Base-by-base conservation (phyloP, 345 rosid species). In the Dipteronia sinensis region DNA sequence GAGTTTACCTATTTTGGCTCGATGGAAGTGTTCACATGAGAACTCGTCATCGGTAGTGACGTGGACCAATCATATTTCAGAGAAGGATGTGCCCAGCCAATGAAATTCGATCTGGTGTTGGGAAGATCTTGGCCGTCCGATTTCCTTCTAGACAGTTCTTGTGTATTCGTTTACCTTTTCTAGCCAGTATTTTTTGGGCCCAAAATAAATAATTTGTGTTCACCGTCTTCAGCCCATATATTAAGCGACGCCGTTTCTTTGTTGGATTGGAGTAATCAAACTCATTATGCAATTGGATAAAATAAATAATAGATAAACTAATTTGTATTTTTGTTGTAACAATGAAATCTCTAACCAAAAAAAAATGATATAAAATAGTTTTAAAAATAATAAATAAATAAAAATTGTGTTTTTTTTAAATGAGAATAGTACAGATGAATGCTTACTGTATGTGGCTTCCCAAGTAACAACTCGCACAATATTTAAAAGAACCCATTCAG, bases 1-100 rank as follows among this genome's bases (percentile, higher is more conserved):
- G 12, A 22, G 2, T 65, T 0, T 13, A 34, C 67, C 25, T 8
- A 19, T 38, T 3, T 19, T 19, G 42, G 64, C 42, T 20, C 44
- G 63, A 40, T 31, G 25, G 76, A 72, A 51, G 63, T 6, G 31
- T 40, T 59, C 3, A 11, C 6, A 83, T 17, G 74, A 31, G 76
- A 84, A 78, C 86, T 82, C 82, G 91, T 87, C 92, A 91, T 80
- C 11, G 15, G 2, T 0, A 82, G 1, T 85, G 87, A 86, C 91
- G 91, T 89, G 94, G 91, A 87, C 93, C 90, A 88, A 94, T 89
- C 1, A 70, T 3, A 3, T 29, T 70, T 9, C 19, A 67, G 61
- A 65, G 20, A 4, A 0, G 12, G 27, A 67, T 22, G 16, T 7
- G 16, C 17, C 11, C 9, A 22, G 69, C 92, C 89, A 89, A 83